Percentiles rank a stretch among this genome's conserved stretches.
Conservation (phyloP, 1,284 basidiomycete species). For the Apiotrichum siamense region DNA sequence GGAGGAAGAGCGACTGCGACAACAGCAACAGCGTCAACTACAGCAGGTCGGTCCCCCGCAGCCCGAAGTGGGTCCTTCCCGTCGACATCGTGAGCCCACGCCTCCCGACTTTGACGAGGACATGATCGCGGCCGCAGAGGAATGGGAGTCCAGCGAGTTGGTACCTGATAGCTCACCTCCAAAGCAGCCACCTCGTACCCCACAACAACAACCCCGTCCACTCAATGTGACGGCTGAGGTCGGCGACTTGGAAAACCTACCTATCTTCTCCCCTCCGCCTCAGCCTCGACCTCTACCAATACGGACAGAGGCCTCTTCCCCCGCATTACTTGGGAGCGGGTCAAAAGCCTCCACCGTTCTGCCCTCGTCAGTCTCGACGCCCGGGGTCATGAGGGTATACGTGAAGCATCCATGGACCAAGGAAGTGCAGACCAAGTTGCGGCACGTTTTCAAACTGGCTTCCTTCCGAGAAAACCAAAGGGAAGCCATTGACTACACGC, state of each 20-base stretch:
- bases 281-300: slow-evolving; percentile 4
- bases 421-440: slow-evolving; percentile 62
- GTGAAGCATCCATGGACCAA: slow-evolving; percentile 49
- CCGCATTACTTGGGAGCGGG: slow-evolving; percentile 11
- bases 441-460: slow-evolving; percentile 60
- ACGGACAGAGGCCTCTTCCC: slow-evolving; percentile 14
- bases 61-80: background rate
- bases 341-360: background rate
- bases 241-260: slow-evolving; percentile 18
- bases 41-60: background rate
- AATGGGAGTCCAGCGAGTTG: background rate
- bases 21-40: background rate
- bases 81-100: background rate
- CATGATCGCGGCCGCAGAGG: background rate
- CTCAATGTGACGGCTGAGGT: slow-evolving; percentile 18
- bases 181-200: background rate
- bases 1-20: background rate
- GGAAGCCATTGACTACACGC: slow-evolving; percentile 71
- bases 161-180: background rate
- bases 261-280: slow-evolving; percentile 28
- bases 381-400: slow-evolving; percentile 19
- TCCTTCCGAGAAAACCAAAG: slow-evolving; percentile 78
- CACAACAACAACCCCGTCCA: background rate
- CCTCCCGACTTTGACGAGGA: background rate
- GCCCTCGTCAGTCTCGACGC: slow-evolving; percentile 1